Evolutionary conservation across 192 early-diverging fungal genomes (phyloP).

Genomic region (Phlyctochytrium bullatum): DNA sequence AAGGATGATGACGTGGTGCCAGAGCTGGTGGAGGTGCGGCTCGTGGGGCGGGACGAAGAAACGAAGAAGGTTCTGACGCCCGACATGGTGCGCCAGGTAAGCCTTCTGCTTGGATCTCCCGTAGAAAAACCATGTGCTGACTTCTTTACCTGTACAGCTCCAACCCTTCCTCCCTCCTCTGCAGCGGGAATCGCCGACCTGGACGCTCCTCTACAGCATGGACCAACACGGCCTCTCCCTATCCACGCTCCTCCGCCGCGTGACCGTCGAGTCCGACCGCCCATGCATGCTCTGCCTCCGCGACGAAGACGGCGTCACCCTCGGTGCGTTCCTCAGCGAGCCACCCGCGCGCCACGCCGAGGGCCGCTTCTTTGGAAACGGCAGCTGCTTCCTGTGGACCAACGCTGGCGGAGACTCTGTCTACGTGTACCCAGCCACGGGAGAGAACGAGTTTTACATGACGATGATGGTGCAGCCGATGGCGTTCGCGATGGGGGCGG

Average conservation of each 20-base stretch:
- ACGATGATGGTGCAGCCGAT: background rate
- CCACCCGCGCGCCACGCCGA: background rate
- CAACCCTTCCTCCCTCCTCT: constrained; percentile 68
- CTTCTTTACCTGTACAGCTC: constrained; percentile 40
- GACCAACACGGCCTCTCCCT: constrained; percentile 85
- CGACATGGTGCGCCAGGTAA: background rate
- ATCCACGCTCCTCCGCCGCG: constrained; percentile 49
- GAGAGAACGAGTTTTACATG: constrained; percentile 17
- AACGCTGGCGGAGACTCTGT: constrained; percentile 4
- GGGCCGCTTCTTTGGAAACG: constrained; percentile 1
- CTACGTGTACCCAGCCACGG: constrained; percentile 11
- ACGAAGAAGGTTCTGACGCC: background rate
- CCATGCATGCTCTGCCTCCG: constrained; percentile 4
- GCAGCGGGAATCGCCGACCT: constrained; percentile 63
- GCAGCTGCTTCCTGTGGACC: constrained; percentile 22
- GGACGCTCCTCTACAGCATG: constrained; percentile 67
- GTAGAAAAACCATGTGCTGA: background rate
- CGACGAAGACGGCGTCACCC: background rate
- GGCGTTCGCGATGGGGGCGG: constrained; percentile 11
- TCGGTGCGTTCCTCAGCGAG: constrained; percentile 2
- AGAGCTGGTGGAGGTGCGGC: constrained; percentile 14
- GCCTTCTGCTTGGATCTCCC: background rate
- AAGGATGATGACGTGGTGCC: constrained; percentile 17
- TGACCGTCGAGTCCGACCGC: background rate
- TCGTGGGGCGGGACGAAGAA: background rate